A percentile compares a stretch with the other conserved stretches of the same genome.
phyloP scores from a whole-genome alignment of 1,139 yeast genomes.

The Geotrichum restrictum region DNA sequence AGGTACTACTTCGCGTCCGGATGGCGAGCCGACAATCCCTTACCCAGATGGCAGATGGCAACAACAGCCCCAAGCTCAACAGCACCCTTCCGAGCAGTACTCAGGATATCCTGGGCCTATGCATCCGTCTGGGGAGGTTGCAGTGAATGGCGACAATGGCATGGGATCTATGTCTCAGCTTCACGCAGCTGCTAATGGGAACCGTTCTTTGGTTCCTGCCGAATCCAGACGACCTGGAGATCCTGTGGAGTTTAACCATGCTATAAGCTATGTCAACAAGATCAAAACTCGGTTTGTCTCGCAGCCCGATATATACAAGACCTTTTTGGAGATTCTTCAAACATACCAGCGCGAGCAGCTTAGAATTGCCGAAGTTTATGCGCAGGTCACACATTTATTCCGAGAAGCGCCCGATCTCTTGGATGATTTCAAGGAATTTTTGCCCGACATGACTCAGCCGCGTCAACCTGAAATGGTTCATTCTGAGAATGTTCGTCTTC shows the following conservation, averaged over 20 bases:
- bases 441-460: conserved; percentile 69
- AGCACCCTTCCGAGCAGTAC: conserved; percentile 11
- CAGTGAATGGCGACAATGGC: conserved; percentile 2
- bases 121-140: background rate
- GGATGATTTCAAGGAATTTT: conserved; percentile 90
- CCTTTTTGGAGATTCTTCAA: conserved; percentile 87
- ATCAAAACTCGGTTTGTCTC: conserved; percentile 89
- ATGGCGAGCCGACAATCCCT: conserved; percentile 36
- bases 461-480: conserved; percentile 16
- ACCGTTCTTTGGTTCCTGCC: conserved; percentile 24
- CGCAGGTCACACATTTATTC: conserved; percentile 84
- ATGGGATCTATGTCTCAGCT: conserved; percentile 38
- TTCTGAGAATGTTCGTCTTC: conserved; percentile 50
- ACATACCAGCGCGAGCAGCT: conserved; percentile 95
- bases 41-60: conserved; percentile 23
- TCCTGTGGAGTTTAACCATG: conserved; percentile 95
- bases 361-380: conserved; percentile 90
- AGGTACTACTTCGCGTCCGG: conserved; percentile 75
- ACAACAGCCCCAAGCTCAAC: conserved; percentile 2
- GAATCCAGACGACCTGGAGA: conserved; percentile 49
- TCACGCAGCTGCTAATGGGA: conserved; percentile 43
- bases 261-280: conserved; percentile 91
- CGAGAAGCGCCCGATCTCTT: conserved; percentile 90
- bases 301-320: conserved; percentile 94
- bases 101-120: conserved; percentile 7